Evolutionary conservation across 208 protist genomes (phyloP).

Genomic region (Crithidia fasciculata): DNA sequence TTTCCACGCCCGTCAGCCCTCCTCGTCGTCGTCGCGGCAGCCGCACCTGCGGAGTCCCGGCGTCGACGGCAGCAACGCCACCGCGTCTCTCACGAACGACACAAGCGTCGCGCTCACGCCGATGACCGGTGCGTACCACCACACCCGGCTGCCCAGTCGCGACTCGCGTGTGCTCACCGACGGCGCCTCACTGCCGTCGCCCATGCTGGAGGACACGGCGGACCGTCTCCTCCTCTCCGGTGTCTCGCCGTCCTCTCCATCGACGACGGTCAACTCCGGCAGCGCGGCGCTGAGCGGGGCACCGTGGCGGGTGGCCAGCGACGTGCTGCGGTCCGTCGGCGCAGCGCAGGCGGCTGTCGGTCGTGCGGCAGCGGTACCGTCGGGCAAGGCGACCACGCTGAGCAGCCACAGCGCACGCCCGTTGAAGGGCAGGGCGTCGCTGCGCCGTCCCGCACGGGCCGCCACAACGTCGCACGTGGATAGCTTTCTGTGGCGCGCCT

Average conservation of each 20-base stretch:
- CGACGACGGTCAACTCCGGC: slow-evolving; percentile 16
- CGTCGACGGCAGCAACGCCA: slow-evolving; percentile 2
- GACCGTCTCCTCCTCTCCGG: slow-evolving; percentile 11
- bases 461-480: slow-evolving; percentile 19
- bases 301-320: no score
- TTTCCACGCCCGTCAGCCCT: slow-evolving; percentile 4
- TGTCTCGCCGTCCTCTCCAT: slow-evolving; percentile 7
- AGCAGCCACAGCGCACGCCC: background rate
- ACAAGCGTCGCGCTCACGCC: background rate
- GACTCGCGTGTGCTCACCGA: background rate
- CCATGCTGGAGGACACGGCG: slow-evolving; percentile 7
- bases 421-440: background rate
- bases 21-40: slow-evolving; percentile 12
- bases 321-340: no score
- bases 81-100: background rate
- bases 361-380: no score
- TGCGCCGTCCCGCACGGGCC: background rate
- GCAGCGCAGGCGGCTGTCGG: no score
- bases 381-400: slow-evolving; percentile 5
- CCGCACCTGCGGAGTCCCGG: background rate
- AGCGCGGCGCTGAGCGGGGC: background rate
- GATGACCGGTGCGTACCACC: background rate
- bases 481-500: background rate
- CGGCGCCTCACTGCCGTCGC: background rate
- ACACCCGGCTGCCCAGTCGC: background rate